Conservation (phyloP, 2,329 filamentous ascomycete genomes). For the Biscogniauxia mediterranea region DNA sequence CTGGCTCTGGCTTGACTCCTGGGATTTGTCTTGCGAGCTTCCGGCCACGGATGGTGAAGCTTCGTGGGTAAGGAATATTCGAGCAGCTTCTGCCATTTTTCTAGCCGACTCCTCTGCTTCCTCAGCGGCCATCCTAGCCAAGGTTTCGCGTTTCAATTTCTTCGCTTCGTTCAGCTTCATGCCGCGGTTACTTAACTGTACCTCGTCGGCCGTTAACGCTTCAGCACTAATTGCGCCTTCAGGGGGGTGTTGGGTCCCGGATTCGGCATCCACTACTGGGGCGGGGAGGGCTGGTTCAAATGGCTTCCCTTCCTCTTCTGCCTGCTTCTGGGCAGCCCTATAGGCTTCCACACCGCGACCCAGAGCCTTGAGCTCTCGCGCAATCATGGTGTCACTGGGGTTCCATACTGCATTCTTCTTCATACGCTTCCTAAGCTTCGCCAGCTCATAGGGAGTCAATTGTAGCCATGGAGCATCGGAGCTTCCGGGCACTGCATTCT, state of each 20-base stretch:
- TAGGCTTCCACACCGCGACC: conserved; percentile 66
- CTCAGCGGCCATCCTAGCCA: conserved; percentile 60
- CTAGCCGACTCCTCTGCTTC: conserved; percentile 59
- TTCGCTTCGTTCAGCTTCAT: conserved; percentile 79
- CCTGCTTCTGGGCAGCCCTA: conserved; percentile 59
- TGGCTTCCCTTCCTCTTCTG: conserved; percentile 61
- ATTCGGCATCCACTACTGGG: conserved; percentile 46
- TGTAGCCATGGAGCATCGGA: conserved; percentile 64
- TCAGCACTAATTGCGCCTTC: conserved; percentile 60
- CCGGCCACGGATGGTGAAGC: conserved; percentile 33
- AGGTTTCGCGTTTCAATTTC: conserved; percentile 66
- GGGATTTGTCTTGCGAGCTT: conserved; percentile 30
- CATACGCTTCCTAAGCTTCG: conserved; percentile 76
- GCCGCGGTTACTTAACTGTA: conserved; percentile 66
- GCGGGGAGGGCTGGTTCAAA: conserved; percentile 51
- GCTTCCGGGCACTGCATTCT: conserved; percentile 58
- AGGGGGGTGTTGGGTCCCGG: conserved; percentile 52
- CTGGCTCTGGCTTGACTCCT: conserved; percentile 29
- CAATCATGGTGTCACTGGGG: conserved; percentile 83
- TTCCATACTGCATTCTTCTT: conserved; percentile 89
- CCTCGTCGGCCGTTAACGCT: conserved; percentile 57
- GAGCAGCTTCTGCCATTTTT: conserved; percentile 50
- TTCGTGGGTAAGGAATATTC: conserved; percentile 41
- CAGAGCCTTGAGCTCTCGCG: conserved; percentile 69
- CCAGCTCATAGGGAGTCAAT: conserved; percentile 63